Evolutionary conservation across 2,329 filamentous ascomycete species (phyloP), one percentile per base, ranked within the genome.

Genomic region (Fusarium verrucosum): DNA sequence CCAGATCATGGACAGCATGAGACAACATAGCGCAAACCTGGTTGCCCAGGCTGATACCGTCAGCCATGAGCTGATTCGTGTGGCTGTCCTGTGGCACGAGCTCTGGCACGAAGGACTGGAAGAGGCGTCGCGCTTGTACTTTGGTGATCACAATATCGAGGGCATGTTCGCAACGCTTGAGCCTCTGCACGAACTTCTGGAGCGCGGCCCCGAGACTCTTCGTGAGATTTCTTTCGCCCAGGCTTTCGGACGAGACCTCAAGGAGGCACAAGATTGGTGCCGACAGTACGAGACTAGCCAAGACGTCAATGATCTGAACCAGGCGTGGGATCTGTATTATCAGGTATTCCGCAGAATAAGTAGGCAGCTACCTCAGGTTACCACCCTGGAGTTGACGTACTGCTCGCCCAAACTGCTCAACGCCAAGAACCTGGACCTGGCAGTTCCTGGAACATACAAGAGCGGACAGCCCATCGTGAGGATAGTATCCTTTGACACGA

Each of bases 301-400:
- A 46, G 95, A 99, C 73, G 88, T 95, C 60, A 94, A 92, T 43
- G 96, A 99, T 75, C 86, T 99, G 41, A 99, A 98, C 74, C 93
- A 97, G 77, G 95, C 95, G 8, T 99, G 95, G 95, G 96, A 99
- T 78, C 86, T 99, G 14, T 99, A 99, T 79, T 99, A 99, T 78
- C 93, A 96, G 68, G 95, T 98, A 1, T 99, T 99, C 87, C 89
- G 94, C 61, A 92, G 96, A 74, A 98, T 99, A 74, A 91, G 91
- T 43, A 87, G 94, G 62, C 96, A 99, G 77, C 81, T 99, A 43
- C 94, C 93, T 5, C 95, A 98, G 72, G 86, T 99, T 66, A 96
- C 93, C 70, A 92, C 89, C 50, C 85, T 99, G 37, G 96, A 99
- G 78, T 83, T 99, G 70, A 92, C 96, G 64, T 99, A 99, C 76